phyloP scores from a whole-genome alignment of 1,139 yeast species.

The Pichia sp. region DNA sequence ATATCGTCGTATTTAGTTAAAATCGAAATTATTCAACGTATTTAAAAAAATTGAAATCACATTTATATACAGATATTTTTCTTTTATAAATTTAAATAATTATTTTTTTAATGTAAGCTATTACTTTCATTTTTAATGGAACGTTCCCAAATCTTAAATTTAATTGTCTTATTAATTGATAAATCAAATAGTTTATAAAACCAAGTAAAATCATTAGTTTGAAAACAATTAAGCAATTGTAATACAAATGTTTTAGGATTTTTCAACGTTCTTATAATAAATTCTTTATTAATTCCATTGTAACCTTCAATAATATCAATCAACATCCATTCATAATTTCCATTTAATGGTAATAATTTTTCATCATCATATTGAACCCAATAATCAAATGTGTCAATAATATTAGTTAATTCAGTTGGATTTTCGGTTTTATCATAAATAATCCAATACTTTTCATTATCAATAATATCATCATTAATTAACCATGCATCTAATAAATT shows the following conservation, averaged over 20 bases:
- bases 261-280: neutral
- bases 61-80: too few species aligned
- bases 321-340: conserved; percentile 35
- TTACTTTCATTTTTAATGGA: neutral
- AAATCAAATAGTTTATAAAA: conserved; percentile 4
- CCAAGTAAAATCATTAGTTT: conserved; percentile 6
- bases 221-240: too few species aligned
- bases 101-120: too few species aligned
- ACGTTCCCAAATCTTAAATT: conserved; percentile 9
- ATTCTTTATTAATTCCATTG: conserved; percentile 3
- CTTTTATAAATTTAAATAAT: too few species aligned
- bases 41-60: too few species aligned
- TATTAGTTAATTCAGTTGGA: conserved; percentile 25
- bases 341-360: conserved; percentile 18
- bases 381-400: conserved; percentile 40
- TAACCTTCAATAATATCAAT: conserved; percentile 31
- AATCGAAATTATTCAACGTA: neutral
- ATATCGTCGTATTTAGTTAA: conserved; percentile 22
- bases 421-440: conserved; percentile 74
- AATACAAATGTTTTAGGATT: conserved; percentile 1
- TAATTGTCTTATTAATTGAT: conserved; percentile 1
- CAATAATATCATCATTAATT: conserved; percentile 41
- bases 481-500: conserved; percentile 2
- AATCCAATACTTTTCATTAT: conserved; percentile 30
- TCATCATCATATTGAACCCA: conserved; percentile 45